Conservation (phyloP, 306 rosid genomes). For the Inga oerstediana region DNA sequence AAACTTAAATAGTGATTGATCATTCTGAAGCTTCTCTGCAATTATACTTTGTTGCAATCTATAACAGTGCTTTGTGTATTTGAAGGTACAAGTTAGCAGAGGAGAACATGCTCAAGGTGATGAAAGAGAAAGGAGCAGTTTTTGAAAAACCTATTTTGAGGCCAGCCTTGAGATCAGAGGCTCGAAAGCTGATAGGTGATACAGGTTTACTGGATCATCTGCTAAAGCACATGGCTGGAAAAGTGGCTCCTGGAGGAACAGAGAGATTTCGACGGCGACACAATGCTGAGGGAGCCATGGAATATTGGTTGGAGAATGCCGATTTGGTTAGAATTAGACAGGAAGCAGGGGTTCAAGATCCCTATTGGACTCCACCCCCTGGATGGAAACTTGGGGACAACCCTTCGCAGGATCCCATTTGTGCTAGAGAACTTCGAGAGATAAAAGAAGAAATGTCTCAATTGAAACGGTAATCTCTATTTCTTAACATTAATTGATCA, state of each 20-base stretch:
- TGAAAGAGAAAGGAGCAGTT: constrained; percentile 69
- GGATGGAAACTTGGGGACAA: constrained; percentile 88
- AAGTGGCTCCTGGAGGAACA: constrained; percentile 82
- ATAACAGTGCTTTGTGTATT: background rate
- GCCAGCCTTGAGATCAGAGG: constrained; percentile 75
- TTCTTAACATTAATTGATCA: background rate
- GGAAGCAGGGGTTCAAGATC: constrained; percentile 81
- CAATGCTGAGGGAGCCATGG: constrained; percentile 93
- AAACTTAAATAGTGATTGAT: background rate
- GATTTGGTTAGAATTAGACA: constrained; percentile 62
- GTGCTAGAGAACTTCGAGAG: constrained; percentile 52
- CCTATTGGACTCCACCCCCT: constrained; percentile 86
- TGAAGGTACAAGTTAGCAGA: constrained; percentile 80
- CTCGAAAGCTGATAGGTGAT: constrained; percentile 83
- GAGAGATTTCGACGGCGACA: constrained; percentile 82
- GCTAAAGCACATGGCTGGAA: constrained; percentile 93
- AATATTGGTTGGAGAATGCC: constrained; percentile 92
- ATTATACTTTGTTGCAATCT: background rate
- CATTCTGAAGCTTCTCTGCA: background rate
- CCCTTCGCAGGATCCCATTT: constrained; percentile 62
- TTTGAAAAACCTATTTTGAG: constrained; percentile 73
- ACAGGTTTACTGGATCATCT: constrained; percentile 91
- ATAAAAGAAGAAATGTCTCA: constrained; percentile 63
- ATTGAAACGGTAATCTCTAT: constrained; percentile 51
- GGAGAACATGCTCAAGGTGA: constrained; percentile 71